phyloP scores from a whole-genome alignment of 208 protist genomes.

The Acanthamoeba sp. region DNA sequence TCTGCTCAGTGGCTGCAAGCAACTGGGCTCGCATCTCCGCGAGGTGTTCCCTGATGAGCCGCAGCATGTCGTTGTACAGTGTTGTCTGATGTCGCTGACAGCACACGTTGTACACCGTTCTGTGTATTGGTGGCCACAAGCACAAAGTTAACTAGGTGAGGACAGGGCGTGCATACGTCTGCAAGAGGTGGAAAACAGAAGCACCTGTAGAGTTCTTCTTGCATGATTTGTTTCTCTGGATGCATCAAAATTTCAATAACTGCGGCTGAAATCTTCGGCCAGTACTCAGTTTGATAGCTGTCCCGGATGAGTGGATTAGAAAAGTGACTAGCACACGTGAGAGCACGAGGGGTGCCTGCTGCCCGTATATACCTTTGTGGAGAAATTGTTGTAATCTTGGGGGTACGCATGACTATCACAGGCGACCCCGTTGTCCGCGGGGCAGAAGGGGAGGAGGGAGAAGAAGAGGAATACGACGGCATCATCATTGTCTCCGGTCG shows the following conservation, averaged over 20 bases:
- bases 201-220: conserved; percentile 45
- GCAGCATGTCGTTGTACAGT: conserved; percentile 5
- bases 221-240: neutral
- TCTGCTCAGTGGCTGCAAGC: neutral
- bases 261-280: conserved; percentile 43
- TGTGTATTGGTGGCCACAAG: neutral
- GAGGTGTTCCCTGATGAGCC: neutral
- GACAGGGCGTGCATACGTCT: too few species aligned
- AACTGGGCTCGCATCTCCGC: neutral
- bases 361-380: neutral
- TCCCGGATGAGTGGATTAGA: neutral
- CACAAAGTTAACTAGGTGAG: neutral
- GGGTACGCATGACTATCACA: neutral
- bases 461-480: too few species aligned
- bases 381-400: neutral
- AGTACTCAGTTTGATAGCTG: conserved; percentile 49
- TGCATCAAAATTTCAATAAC: conserved; percentile 24
- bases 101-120: conserved; percentile 59
- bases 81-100: neutral
- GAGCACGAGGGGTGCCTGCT: too few species aligned
- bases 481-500: too few species aligned
- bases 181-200: neutral
- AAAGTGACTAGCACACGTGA: too few species aligned
- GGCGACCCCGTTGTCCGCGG: neutral
- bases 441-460: neutral